Conservation (phyloP, 2,329 filamentous ascomycete genomes). For the Botryotinia calthae region DNA sequence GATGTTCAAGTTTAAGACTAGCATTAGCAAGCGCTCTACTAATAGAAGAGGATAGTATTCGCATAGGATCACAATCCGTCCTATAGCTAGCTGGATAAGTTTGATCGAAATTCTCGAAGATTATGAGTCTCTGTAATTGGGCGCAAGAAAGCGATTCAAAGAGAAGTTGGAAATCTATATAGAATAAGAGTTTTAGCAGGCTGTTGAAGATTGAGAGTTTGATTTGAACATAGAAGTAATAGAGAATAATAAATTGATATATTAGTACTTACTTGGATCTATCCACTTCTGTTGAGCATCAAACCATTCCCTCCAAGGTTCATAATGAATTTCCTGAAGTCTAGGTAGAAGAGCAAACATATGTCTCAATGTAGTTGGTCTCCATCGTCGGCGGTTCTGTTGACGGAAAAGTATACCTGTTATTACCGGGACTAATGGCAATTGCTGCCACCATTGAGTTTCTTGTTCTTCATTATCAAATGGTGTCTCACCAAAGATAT, state of each 20-base stretch:
- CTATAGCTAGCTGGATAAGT: neutral
- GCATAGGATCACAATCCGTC: no score
- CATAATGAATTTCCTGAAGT: neutral
- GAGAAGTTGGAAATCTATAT: neutral
- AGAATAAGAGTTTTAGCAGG: neutral
- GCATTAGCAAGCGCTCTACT: neutral
- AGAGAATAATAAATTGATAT: neutral
- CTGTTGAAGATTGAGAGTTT: neutral
- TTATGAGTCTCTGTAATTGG: neutral
- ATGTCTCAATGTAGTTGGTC: neutral
- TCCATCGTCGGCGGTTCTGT: neutral
- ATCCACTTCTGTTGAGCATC: accelerated
- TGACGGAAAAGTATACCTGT: neutral
- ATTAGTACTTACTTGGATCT: neutral
- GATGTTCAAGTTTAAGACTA: neutral
- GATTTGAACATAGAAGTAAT: neutral
- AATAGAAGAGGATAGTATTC: no score
- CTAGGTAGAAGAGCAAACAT: neutral
- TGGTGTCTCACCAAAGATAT: neutral
- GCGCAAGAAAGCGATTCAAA: neutral
- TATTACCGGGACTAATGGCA: neutral
- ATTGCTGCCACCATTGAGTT: neutral
- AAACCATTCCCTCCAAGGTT: neutral
- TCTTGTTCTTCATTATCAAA: neutral
- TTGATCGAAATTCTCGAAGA: neutral